A percentile compares a stretch with the other conserved stretches of the same genome.
These are phyloP conservation scores for Penicillium sp. DNA, from an alignment of 2,329 filamentous ascomycete species.

Conservation along the genomic window DNA sequence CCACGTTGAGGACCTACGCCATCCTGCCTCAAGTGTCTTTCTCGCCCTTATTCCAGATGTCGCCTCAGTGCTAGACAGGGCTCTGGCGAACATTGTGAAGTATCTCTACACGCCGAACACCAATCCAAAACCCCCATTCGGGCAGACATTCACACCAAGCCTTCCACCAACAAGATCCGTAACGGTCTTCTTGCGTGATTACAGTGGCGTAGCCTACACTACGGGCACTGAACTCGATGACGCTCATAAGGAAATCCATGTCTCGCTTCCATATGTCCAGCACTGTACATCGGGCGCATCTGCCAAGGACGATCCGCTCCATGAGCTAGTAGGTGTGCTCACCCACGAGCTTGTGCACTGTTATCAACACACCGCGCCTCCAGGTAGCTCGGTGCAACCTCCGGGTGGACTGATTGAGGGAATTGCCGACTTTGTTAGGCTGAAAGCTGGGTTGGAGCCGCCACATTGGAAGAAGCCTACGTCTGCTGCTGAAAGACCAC, in stretches of 20 bases:
- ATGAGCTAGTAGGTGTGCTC: slow-evolving; percentile 79
- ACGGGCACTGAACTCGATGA: slow-evolving; percentile 74
- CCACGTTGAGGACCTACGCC: slow-evolving; percentile 34
- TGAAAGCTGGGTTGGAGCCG: slow-evolving; percentile 71
- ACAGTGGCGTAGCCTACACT: slow-evolving; percentile 88
- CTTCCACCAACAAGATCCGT: slow-evolving; percentile 76
- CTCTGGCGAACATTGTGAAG: slow-evolving; percentile 68
- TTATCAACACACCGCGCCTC: slow-evolving; percentile 74
- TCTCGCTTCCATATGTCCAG: slow-evolving; percentile 75
- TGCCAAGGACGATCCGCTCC: slow-evolving; percentile 31
- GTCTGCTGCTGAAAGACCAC: slow-evolving; percentile 49
- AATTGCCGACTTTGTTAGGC: slow-evolving; percentile 87
- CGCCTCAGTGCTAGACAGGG: slow-evolving; percentile 59
- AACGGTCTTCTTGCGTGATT: slow-evolving; percentile 76
- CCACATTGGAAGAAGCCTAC: slow-evolving; percentile 75
- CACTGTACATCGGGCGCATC: slow-evolving; percentile 17
- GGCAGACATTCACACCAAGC: slow-evolving; percentile 31
- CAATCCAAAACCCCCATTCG: slow-evolving; percentile 12
- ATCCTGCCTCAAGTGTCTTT: slow-evolving; percentile 56
- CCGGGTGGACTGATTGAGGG: slow-evolving; percentile 85
- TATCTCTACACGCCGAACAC: slow-evolving; percentile 63
- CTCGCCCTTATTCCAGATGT: slow-evolving; percentile 66
- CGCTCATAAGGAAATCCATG: slow-evolving; percentile 91
- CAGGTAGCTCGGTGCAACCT: slow-evolving; percentile 45
- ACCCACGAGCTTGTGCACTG: slow-evolving; percentile 95